Base-by-base conservation (phyloP, 2,329 filamentous ascomycete species). In the Ophiostoma sp. region DNA sequence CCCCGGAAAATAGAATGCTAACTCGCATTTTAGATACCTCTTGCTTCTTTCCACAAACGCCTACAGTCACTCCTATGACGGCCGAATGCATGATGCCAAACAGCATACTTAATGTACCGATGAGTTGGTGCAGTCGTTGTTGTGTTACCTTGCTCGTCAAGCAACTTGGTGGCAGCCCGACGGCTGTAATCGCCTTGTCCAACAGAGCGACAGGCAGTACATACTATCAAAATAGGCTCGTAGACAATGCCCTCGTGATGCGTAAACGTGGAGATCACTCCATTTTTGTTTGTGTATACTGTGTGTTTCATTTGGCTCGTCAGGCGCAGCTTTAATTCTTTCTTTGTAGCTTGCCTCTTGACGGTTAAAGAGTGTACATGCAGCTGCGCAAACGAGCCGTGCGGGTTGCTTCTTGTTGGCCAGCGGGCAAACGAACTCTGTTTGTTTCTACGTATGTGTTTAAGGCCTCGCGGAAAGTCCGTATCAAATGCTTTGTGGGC, bases 1-100 rank as follows among this genome's bases (percentile, higher is more conserved):
- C 42, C 6, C 25, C 22, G 22, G 11, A 52, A 63, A 39, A 57
- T 28, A 64, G 25, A 28, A 9, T 57, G 61, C 70, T 72, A 72
- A 72, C 70, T 36, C 8, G 45, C 70, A 36, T 69, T n/a, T 48
- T 36, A 64, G 36, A 25, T 42, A 28, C 36, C 28, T 25, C 45
- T 50, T 45, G n/a, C n/a, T 6, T 25, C 50, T 55, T 22, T 25
- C 7, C 2, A 33, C 5, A 36, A 33, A 59, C 55, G 17, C 17
- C 5, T 7, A 7, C 33, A n/a, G n/a, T n/a, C 0, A 19, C 3
- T 31, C 3, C 28, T 28, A 39, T n/a, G 4, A 39, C 36, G 3
- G 36, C 33, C 36, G 11, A 8, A 4, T 8, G n/a, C 19, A 11
- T n/a, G 4, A 17, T 45, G 17, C 9, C 31, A 19, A 39, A 39